These are phyloP conservation scores for Aspergillus sclerotiicarbonarius DNA, from an alignment of 495 filamentous ascomycete genomes.

Conservation along the genomic window DNA sequence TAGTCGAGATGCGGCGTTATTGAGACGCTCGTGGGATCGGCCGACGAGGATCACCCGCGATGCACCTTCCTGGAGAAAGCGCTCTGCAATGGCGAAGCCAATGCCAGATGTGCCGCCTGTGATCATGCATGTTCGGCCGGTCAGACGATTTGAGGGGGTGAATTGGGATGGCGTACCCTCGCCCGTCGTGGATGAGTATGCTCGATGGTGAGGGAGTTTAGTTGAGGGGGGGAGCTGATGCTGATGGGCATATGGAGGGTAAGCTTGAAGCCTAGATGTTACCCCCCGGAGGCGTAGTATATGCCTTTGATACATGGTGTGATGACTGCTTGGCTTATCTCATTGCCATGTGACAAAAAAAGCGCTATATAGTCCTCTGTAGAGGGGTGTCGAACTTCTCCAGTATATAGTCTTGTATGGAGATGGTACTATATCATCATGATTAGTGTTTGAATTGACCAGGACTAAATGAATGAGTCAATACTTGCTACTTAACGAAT, in stretches of 20 bases:
- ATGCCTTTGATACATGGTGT: neutral
- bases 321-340: neutral
- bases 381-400: neutral
- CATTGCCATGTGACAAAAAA: neutral
- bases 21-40: slow-evolving; percentile 40
- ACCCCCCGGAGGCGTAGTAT: neutral
- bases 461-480: too few relatives aligned
- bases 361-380: neutral
- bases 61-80: slow-evolving; percentile 64
- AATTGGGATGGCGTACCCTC: neutral
- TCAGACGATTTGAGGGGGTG: slow-evolving; percentile 27
- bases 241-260: neutral
- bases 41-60: slow-evolving; percentile 54
- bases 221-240: neutral
- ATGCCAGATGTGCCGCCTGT: slow-evolving; percentile 66
- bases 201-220: neutral
- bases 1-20: slow-evolving; percentile 26
- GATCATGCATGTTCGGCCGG: slow-evolving; percentile 52
- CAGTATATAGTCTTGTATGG: too few relatives aligned
- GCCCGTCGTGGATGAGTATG: slow-evolving; percentile 13
- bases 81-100: slow-evolving; percentile 63
- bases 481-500: too few relatives aligned
- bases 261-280: too few relatives aligned
- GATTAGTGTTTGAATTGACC: too few relatives aligned
- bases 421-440: too few relatives aligned